Evolutionary conservation across 345 rosid species (phyloP).

Genomic region (Salix suchowensis): DNA sequence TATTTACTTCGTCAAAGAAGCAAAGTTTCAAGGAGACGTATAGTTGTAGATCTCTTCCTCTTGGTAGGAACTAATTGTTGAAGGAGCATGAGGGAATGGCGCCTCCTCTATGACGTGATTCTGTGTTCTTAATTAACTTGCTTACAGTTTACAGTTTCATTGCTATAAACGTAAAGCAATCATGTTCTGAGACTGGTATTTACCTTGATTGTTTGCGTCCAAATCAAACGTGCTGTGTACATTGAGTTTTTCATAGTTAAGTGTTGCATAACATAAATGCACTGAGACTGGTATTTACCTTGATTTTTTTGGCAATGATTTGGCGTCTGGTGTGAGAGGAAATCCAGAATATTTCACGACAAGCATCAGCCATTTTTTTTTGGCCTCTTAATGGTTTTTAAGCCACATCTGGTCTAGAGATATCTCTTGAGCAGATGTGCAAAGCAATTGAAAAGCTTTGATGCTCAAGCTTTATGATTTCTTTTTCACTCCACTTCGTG

Average conservation of each 20-base stretch:
- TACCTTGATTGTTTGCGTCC: background rate
- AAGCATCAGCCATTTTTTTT: background rate
- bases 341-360: background rate
- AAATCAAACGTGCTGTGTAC: background rate
- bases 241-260: background rate
- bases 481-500: no score
- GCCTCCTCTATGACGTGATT: conserved; percentile 9
- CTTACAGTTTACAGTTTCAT: background rate
- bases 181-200: background rate
- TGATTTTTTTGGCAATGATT: background rate
- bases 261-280: background rate
- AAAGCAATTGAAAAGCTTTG: background rate
- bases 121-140: background rate
- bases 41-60: conserved; percentile 76
- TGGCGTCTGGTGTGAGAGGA: background rate
- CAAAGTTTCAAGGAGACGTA: conserved; percentile 68
- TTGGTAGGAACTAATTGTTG: conserved; percentile 66
- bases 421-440: background rate
- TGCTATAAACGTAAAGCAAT: background rate
- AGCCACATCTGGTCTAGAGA: background rate
- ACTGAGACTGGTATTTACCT: no score
- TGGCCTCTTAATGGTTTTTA: background rate
- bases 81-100: background rate
- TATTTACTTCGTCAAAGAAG: conserved; percentile 80
- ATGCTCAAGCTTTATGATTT: background rate